Conservation (phyloP, 768 basidiomycete species). For the Phanerodontia chrysosporium region DNA sequence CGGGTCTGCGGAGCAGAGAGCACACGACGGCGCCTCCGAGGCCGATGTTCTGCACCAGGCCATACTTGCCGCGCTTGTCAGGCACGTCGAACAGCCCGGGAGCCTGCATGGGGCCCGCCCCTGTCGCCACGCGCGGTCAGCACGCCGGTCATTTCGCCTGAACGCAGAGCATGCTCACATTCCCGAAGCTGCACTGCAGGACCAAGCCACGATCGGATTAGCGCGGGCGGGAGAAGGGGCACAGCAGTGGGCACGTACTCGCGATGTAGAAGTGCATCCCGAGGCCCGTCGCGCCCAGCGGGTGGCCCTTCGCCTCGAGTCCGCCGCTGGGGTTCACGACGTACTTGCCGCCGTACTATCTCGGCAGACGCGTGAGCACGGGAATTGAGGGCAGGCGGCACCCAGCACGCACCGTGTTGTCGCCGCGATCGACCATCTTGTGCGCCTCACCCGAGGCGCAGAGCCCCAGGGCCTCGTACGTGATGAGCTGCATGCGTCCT, state of each 20-base stretch:
- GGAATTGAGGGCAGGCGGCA: background rate
- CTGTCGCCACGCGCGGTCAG: slow-evolving; percentile 28
- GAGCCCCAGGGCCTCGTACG: slow-evolving; percentile 77
- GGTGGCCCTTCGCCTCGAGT: slow-evolving; percentile 86
- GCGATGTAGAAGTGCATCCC: slow-evolving; percentile 88
- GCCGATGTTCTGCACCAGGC: slow-evolving; percentile 80
- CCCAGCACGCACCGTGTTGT: slow-evolving; percentile 65
- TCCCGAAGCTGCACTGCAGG: slow-evolving; percentile 69
- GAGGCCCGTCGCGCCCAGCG: slow-evolving; percentile 76
- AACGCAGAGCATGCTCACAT: slow-evolving; percentile 36
- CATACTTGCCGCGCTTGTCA: slow-evolving; percentile 73
- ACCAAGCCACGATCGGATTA: no score
- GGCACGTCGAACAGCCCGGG: slow-evolving; percentile 57
- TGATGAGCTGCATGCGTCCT: slow-evolving; percentile 52
- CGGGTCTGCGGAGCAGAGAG: slow-evolving; percentile 69
- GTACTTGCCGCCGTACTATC: slow-evolving; percentile 77
- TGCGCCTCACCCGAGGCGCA: slow-evolving; percentile 64
- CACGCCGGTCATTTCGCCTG: background rate
- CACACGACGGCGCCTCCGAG: slow-evolving; percentile 79
- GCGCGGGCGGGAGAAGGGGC: no score
- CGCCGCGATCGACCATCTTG: slow-evolving; percentile 66
- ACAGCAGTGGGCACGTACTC: slow-evolving; percentile 51
- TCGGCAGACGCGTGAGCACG: background rate
- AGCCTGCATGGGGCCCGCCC: slow-evolving; percentile 84
- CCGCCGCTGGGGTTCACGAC: slow-evolving; percentile 85